A percentile compares a stretch with the other conserved stretches of the same genome.
Evolutionary conservation across 768 basidiomycete species (phyloP).

Genomic region (Cytidiella melzeri): DNA sequence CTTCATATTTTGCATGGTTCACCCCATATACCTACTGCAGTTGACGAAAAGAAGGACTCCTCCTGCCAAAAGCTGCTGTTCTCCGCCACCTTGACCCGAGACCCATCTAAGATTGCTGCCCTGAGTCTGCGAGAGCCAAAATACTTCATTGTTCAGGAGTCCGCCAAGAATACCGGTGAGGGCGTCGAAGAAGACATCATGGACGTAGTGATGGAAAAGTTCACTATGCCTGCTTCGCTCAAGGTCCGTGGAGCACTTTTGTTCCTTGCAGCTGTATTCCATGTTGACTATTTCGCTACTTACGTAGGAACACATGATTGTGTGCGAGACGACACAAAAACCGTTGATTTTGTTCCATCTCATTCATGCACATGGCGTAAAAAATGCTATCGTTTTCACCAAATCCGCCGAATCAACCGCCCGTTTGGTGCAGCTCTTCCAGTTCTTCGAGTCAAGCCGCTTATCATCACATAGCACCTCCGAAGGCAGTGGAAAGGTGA

Average conservation of each 20-base stretch:
- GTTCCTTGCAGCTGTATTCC: not conserved
- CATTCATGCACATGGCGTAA: constrained; percentile 52
- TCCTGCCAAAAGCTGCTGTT: constrained; percentile 95
- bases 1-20: constrained; percentile 34
- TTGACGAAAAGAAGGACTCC: constrained; percentile 49
- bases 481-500: constrained; percentile 23
- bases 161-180: constrained; percentile 24
- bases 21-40: constrained; percentile 39
- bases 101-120: constrained; percentile 88
- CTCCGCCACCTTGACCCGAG: constrained; percentile 91
- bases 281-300: not conserved
- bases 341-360: constrained; percentile 88
- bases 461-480: constrained; percentile 14
- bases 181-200: constrained; percentile 34
- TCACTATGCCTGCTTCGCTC: constrained; percentile 75
- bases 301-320: constrained; percentile 77
- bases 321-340: constrained; percentile 74
- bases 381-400: constrained; percentile 87
- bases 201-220: constrained; percentile 65
- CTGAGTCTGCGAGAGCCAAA: constrained; percentile 73
- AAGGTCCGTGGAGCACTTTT: constrained; percentile 52
- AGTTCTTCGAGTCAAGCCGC: constrained; percentile 58
- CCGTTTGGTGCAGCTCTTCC: constrained; percentile 75
- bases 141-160: constrained; percentile 80
- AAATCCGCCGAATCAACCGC: constrained; percentile 89